Evolutionary conservation across 1,284 basidiomycete species (phyloP).

Genomic region (Waitea zeae): DNA sequence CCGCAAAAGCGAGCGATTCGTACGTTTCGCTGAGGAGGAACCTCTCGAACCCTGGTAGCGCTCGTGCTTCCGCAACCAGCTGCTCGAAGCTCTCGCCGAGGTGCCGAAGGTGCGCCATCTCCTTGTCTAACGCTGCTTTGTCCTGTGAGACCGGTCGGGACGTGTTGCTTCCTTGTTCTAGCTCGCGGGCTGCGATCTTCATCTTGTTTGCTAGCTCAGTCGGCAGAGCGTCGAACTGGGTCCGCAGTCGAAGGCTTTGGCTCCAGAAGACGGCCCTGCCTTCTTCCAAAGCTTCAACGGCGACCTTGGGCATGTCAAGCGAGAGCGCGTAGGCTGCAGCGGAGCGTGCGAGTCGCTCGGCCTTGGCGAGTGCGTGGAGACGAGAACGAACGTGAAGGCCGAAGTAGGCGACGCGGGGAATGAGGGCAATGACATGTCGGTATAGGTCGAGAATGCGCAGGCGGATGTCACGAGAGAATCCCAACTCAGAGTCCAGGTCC

Average conservation of each 20-base stretch:
- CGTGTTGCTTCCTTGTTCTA: neutral
- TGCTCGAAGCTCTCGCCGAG: neutral
- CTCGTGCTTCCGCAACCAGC: neutral
- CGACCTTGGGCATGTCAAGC: neutral
- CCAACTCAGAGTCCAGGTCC: too few relatives aligned
- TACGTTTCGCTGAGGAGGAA: neutral
- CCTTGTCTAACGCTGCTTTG: neutral
- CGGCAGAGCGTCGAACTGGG: neutral
- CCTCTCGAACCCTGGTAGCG: neutral
- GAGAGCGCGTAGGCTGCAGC: neutral
- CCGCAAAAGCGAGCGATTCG: neutral
- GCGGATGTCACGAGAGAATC: too few relatives aligned
- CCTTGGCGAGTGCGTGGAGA: neutral
- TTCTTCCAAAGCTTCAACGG: neutral
- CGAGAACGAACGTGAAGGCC: neutral
- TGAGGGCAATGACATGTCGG: neutral
- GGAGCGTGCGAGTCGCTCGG: neutral
- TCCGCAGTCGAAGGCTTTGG: neutral
- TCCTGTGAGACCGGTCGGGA: neutral
- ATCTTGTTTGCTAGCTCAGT: neutral
- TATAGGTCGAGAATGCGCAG: too few relatives aligned
- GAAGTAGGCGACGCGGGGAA: neutral
- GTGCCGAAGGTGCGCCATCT: neutral
- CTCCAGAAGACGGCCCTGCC: neutral
- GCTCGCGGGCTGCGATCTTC: neutral